Evolutionary conservation across 306 rosid genomes (phyloP), one percentile per base, ranked within the genome.

Genomic region (Ceratonia siliqua): DNA sequence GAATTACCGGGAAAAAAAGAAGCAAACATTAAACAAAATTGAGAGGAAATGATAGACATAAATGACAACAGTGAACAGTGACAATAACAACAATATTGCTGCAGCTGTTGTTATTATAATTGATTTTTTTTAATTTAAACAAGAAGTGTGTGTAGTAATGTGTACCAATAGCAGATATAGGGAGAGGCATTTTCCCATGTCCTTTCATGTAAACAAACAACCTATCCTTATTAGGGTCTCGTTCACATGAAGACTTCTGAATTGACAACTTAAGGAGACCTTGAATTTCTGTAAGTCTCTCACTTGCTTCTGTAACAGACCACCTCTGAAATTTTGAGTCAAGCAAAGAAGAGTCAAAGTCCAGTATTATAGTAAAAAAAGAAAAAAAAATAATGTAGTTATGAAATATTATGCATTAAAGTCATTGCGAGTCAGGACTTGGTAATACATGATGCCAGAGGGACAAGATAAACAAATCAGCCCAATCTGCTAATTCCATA

Each of bases 401-500:
- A 77, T 63, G 64, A 62, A 62, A 71, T 50, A 71, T 66, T 59
- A 75, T 49, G 61, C 69, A 82, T 35, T 14, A 64, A 13, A 66
- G 61, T 49, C 42, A 78, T 48, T 50, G 55, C 30, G 62, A 70
- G 80, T 84, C 43, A 68, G 65, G 64, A 80, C 63, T 59, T 27
- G 73, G 77, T 63, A 70, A 55, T 89, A 90, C 96, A 84, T 92
- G 96, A 80, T 82, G 81, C 94, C 96, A 91, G 66, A 94, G 95
- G 68, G 91, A 87, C 83, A 87, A 80, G 80, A 94, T 86, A 86
- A 94, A 94, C 83, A 90, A 82, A 92, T 91, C 96, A 79, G 96
- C 95, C 98, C 98, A 94, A 75, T 94, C 98, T 59, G 95, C 96
- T 58, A 85, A 39, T 82, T 94, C 98, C 98, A 94, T 91, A 72